Evolutionary conservation across 176 grass and related monocot genomes (phyloP), one percentile per base, ranked within the genome.

Genomic region (Rhipidocladum racemiflorum): DNA sequence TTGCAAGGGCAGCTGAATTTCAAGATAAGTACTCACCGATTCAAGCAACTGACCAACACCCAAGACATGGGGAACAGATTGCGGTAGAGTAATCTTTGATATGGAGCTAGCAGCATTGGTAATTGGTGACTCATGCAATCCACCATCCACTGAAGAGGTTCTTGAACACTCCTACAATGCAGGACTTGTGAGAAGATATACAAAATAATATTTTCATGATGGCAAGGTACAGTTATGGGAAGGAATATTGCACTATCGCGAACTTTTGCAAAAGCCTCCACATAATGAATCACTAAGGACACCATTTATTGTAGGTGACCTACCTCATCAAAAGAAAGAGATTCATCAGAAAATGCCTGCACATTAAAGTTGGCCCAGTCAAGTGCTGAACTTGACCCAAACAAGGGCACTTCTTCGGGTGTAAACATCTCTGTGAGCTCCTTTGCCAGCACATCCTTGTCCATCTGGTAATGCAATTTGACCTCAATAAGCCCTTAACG

Each of bases 241-340:
- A 53, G 56, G 42, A 85, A 76, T 15, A 85, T 70, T 70, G 76
- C 14, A 34, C 4, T 67, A 48, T 38, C 18, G 20, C 34, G 81
- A 53, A 70, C 13, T 75, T 81, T 25, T 38, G 35, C 42, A 62
- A 30, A 29, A 39, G 29, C 29, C 83, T 30, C 20, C 34, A 82
- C 61, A n/a, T 45, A 72, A 65, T 39, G 18, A 74, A 77, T 76
- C 6, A 74, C 27, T 24, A 88, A 46, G 11, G 61, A 45, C 16
- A 39, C 5, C 28, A 76, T 28, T 38, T 57, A 56, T 71, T 42
- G 56, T 65, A 63, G 70, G 74, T 25, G 61, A 57, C 40, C 28
- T 80, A 95, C 96, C 90, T 95, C 96, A 80, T 99, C 96, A 86
- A 95, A 93, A 65, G 90, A 93, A 72, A 95, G 82, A 80, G 96